phyloP scores from a whole-genome alignment of 163 green algal genomes.

The Chlorella variabilis region DNA sequence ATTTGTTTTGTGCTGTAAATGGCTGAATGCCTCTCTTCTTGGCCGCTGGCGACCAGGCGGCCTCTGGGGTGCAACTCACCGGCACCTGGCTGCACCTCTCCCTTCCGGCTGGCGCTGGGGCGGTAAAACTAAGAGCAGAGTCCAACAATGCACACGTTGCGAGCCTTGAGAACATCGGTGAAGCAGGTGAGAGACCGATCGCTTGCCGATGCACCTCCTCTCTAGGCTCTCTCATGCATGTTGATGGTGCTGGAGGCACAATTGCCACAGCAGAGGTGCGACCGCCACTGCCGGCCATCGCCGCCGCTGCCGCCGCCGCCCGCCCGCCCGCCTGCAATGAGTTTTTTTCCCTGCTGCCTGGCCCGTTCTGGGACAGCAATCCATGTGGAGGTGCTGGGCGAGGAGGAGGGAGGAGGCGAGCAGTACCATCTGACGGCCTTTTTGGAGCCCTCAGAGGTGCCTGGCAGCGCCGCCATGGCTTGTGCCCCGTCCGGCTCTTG shows the following conservation, averaged over 20 bases:
- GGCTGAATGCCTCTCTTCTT: slow-evolving; percentile 6
- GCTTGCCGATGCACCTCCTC: too few species aligned
- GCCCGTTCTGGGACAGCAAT: too few species aligned
- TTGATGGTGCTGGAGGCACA: too few species aligned
- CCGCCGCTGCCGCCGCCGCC: not conserved
- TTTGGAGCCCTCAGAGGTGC: not conserved
- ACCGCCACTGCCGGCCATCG: not conserved
- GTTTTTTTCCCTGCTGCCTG: too few species aligned
- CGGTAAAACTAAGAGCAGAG: not conserved
- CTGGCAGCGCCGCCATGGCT: not conserved
- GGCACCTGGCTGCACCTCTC: not conserved
- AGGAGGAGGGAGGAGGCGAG: not conserved
- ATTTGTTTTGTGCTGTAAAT: too few species aligned
- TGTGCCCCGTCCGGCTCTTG: too few species aligned
- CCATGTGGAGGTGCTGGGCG: not conserved
- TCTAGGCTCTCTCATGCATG: too few species aligned
- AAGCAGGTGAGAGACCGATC: not conserved
- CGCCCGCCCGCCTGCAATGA: too few species aligned
- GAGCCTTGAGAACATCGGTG: not conserved
- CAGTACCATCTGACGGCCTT: not conserved
- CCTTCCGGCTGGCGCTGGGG: not conserved
- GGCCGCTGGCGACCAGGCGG: not conserved
- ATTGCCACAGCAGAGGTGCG: too few species aligned
- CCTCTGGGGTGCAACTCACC: not conserved
- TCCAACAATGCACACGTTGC: not conserved